A percentile compares a stretch with the other conserved stretches of the same genome.
phyloP scores from a whole-genome alignment of 1,284 basidiomycete genomes.

The Pyrrhoderma lamaoense region DNA sequence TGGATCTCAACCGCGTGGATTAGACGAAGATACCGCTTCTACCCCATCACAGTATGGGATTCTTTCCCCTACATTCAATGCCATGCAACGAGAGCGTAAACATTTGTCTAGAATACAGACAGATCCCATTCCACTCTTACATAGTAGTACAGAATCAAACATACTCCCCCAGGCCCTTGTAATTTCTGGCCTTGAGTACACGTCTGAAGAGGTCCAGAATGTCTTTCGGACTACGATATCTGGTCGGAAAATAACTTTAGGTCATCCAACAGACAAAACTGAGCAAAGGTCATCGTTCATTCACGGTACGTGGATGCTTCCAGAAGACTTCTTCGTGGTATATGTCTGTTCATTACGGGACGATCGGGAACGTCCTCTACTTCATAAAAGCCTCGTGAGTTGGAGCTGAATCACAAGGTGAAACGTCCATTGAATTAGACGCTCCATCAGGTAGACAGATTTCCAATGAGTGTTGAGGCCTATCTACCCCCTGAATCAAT shows the following conservation, averaged over 20 bases:
- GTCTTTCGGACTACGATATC: slow-evolving; percentile 48
- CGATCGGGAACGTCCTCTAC: slow-evolving; percentile 51
- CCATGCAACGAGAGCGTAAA: slow-evolving; percentile 2
- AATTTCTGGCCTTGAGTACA: slow-evolving; percentile 60
- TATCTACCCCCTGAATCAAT: slow-evolving; percentile 6
- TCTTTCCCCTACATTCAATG: slow-evolving; percentile 1
- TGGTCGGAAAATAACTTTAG: slow-evolving; percentile 45
- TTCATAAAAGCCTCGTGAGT: slow-evolving; percentile 58
- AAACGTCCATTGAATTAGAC: slow-evolving; percentile 4
- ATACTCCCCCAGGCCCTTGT: slow-evolving; percentile 57
- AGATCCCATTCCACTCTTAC: slow-evolving; percentile 15
- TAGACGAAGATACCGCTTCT: neutral
- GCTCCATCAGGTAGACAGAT: slow-evolving; percentile 56
- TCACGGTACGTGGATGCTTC: slow-evolving; percentile 29
- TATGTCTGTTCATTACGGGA: slow-evolving; percentile 59
- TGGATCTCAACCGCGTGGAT: neutral
- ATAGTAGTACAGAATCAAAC: slow-evolving; percentile 18
- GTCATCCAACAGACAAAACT: slow-evolving; percentile 19
- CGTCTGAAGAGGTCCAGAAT: slow-evolving; percentile 47
- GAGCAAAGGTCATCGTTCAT: slow-evolving; percentile 3
- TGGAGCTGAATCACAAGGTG: neutral
- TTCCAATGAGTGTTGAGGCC: slow-evolving; percentile 54
- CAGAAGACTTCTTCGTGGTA: slow-evolving; percentile 61
- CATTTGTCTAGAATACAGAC: slow-evolving; percentile 10
- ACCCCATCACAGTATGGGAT: neutral